These are phyloP conservation scores for Cinnamomum chago DNA, from an alignment of 164 flowering plant species.

Conservation along the genomic window DNA sequence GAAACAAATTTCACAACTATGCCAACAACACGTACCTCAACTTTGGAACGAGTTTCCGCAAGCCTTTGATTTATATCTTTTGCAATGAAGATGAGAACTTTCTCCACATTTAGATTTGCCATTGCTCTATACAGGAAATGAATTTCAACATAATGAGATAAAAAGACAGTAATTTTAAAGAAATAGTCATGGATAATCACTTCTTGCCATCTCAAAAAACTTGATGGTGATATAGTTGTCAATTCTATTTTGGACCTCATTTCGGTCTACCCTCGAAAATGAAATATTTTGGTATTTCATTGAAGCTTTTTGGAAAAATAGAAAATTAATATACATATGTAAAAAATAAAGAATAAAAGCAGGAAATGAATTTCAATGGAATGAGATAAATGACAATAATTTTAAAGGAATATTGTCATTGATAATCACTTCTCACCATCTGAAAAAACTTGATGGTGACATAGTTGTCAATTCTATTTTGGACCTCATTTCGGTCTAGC, in stretches of 20 bases:
- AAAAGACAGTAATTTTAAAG: neutral
- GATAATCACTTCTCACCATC: slow-evolving; percentile 48
- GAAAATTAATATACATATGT: too few species aligned
- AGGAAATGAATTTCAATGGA: slow-evolving; percentile 13
- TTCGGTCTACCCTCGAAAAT: too few species aligned
- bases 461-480: too few species aligned
- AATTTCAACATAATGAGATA: slow-evolving; percentile 2
- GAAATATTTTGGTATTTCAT: too few species aligned
- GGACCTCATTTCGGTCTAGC: too few species aligned
- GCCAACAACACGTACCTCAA: slow-evolving; percentile 36
- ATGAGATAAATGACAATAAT: too few species aligned
- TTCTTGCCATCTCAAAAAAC: slow-evolving; percentile 83
- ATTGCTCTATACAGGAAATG: slow-evolving; percentile 60
- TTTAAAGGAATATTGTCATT: neutral
- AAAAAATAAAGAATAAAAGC: neutral
- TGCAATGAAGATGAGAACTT: slow-evolving; percentile 77
- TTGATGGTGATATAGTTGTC: slow-evolving; percentile 30
- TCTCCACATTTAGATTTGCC: slow-evolving; percentile 78
- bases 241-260: too few species aligned
- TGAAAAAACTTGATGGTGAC: slow-evolving; percentile 66
- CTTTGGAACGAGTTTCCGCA: slow-evolving; percentile 55
- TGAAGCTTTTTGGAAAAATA: too few species aligned
- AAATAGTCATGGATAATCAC: neutral
- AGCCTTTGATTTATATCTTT: slow-evolving; percentile 80
- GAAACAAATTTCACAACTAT: too few species aligned